Percentiles rank a stretch among this genome's conserved stretches.
Evolutionary conservation across 768 basidiomycete genomes (phyloP).

Genomic region (Auriscalpium vulgare): DNA sequence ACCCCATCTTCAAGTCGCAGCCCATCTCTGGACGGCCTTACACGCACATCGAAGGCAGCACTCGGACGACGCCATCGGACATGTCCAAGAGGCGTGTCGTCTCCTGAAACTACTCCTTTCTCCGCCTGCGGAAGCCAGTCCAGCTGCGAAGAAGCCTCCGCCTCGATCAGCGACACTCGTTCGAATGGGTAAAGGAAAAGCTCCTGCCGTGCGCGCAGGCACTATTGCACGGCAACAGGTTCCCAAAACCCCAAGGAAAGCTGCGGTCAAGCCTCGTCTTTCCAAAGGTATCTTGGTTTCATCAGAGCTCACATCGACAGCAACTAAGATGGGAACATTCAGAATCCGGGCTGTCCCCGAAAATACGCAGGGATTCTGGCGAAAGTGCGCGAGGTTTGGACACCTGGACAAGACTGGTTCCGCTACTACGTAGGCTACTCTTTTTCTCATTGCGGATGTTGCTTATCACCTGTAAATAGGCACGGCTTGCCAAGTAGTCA

Average conservation of each 20-base stretch:
- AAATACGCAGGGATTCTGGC: too few relatives aligned
- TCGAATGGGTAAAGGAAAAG: conserved; percentile 9
- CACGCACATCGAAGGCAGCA: conserved; percentile 54
- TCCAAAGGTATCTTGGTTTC: conserved; percentile 21
- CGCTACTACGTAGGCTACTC: conserved; percentile 3
- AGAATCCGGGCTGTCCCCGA: too few relatives aligned
- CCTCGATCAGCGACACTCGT: conserved; percentile 3
- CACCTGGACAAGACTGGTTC: background rate
- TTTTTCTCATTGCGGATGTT: background rate
- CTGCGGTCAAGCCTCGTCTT: conserved; percentile 35
- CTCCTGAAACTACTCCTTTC: conserved; percentile 35
- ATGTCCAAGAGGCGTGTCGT: conserved; percentile 43
- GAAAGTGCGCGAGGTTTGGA: too few relatives aligned
- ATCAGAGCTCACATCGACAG: too few relatives aligned
- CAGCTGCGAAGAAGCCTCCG: conserved; percentile 4
- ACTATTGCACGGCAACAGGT: conserved; percentile 2
- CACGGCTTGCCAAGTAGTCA: conserved; percentile 12
- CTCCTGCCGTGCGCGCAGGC: conserved; percentile 11
- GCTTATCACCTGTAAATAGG: background rate
- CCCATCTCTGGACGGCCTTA: conserved; percentile 63
- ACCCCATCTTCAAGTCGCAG: conserved; percentile 43
- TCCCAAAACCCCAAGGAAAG: conserved; percentile 1
- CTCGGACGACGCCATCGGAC: conserved; percentile 28
- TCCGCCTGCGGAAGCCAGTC: background rate
- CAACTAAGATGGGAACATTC: too few relatives aligned